Conservation (phyloP, 129 eudicot genomes). For the Flaveria brownii region DNA sequence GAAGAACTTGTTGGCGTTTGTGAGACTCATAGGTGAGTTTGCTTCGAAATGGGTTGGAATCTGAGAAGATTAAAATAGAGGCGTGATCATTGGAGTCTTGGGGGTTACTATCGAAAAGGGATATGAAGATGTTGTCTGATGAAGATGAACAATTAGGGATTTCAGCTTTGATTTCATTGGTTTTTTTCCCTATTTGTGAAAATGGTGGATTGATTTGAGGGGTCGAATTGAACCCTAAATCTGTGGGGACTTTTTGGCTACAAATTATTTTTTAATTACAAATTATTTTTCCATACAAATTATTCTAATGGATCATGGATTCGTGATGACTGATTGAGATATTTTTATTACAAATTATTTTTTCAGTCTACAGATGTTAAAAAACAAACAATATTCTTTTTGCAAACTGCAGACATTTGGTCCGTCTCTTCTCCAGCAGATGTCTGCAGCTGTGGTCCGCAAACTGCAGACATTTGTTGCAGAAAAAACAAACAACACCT, state of each 20-base stretch:
- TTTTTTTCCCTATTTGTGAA: conserved; percentile 42
- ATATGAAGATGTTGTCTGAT: conserved; percentile 53
- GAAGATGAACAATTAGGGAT: conserved; percentile 29
- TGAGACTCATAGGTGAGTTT: conserved; percentile 38
- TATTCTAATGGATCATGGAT: no score
- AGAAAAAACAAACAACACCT: no score
- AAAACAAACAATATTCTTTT: no score
- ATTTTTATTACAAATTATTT: no score
- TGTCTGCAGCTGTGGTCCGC: no score
- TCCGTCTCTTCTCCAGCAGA: no score
- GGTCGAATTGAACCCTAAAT: conserved; percentile 21
- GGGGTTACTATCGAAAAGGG: conserved; percentile 59
- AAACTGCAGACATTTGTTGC: no score
- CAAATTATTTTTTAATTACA: no score
- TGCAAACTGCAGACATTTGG: no score
- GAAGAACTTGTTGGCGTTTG: conserved; percentile 27
- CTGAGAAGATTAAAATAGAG: conserved; percentile 65
- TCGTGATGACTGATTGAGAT: no score
- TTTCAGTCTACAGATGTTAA: no score
- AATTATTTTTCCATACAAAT: no score
- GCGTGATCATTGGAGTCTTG: conserved; percentile 31
- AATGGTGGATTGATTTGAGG: conserved; percentile 16
- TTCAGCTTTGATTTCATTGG: conserved; percentile 18
- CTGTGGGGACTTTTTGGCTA: background rate
- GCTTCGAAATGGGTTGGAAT: conserved; percentile 62